These are phyloP conservation scores for Clarireedia hainanense DNA, from an alignment of 2,329 filamentous ascomycete species.

Conservation along the genomic window DNA sequence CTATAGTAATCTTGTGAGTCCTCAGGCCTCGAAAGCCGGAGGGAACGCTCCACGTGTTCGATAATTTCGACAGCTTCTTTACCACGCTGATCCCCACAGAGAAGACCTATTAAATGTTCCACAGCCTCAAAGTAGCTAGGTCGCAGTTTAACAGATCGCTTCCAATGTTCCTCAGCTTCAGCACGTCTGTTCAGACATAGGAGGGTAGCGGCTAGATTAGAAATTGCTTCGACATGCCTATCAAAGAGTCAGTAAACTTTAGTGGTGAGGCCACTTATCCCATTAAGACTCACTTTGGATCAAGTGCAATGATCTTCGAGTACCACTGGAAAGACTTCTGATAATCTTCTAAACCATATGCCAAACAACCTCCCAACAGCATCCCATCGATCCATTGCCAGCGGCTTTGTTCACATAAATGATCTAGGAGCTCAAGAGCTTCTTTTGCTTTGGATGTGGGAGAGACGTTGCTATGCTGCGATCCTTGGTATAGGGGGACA, in stretches of 20 bases:
- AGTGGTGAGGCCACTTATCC: not conserved
- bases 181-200: slow-evolving; percentile 74
- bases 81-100: slow-evolving; percentile 74
- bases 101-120: slow-evolving; percentile 82
- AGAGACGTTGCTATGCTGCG: slow-evolving; percentile 12
- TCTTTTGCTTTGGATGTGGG: slow-evolving; percentile 42
- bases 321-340: slow-evolving; percentile 71
- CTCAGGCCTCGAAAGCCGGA: slow-evolving; percentile 45
- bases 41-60: slow-evolving; percentile 68
- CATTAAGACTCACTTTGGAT: slow-evolving; percentile 41
- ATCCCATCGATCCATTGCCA: slow-evolving; percentile 94
- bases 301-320: slow-evolving; percentile 49
- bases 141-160: slow-evolving; percentile 70
- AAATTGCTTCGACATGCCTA: slow-evolving; percentile 79
- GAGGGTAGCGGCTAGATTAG: slow-evolving; percentile 84
- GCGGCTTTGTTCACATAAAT: slow-evolving; percentile 67
- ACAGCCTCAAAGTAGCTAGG: slow-evolving; percentile 92
- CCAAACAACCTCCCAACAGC: slow-evolving; percentile 80
- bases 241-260: slow-evolving; percentile 3
- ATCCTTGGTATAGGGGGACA: slow-evolving; percentile 20
- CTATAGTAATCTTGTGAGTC: slow-evolving; percentile 48
- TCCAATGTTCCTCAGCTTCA: slow-evolving; percentile 83
- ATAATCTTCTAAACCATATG: slow-evolving; percentile 83
- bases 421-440: slow-evolving; percentile 64
- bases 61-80: slow-evolving; percentile 84